These are phyloP conservation scores for Phyllosticta citribraziliensis DNA, from an alignment of 2,329 filamentous ascomycete species.

Conservation along the genomic window DNA sequence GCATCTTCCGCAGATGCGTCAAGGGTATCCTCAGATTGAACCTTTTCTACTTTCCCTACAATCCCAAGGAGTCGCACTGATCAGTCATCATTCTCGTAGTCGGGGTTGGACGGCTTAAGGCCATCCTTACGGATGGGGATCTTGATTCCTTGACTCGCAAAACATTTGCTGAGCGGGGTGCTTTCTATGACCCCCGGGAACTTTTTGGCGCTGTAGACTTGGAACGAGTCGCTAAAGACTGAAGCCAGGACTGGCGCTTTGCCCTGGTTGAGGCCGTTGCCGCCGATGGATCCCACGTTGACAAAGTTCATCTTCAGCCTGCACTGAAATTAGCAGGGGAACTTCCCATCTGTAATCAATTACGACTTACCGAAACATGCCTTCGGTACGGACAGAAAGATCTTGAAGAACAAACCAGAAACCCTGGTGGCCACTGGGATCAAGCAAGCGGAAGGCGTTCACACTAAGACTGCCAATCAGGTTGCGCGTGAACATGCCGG, in stretches of 20 bases:
- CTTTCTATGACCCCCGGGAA: conserved; percentile 96
- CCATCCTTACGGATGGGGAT: conserved; percentile 92
- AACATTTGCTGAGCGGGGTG: conserved; percentile 81
- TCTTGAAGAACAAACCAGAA: conserved; percentile 98
- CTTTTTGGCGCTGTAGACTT: conserved; percentile 94
- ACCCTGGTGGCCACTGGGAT: conserved; percentile 69
- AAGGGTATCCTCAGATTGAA: no score
- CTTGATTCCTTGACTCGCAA: conserved; percentile 89
- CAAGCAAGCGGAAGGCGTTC: conserved; percentile 75
- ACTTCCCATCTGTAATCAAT: background rate
- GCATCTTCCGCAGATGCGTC: no score
- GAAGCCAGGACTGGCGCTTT: conserved; percentile 74
- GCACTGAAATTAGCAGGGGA: background rate
- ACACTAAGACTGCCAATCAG: conserved; percentile 86
- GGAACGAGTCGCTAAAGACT: conserved; percentile 80
- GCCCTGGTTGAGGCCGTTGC: conserved; percentile 55
- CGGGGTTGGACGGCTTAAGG: conserved; percentile 36
- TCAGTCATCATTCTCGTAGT: conserved; percentile 32
- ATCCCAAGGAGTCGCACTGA: no score
- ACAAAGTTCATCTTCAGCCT: conserved; percentile 69
- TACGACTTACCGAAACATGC: conserved; percentile 64
- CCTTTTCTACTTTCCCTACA: no score
- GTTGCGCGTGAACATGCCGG: conserved; percentile 88
- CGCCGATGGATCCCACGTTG: conserved; percentile 54
- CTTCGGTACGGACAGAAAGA: conserved; percentile 86